Base-by-base conservation (phyloP, 2,329 filamentous ascomycete genomes). In the Aureobasidium sp. region DNA sequence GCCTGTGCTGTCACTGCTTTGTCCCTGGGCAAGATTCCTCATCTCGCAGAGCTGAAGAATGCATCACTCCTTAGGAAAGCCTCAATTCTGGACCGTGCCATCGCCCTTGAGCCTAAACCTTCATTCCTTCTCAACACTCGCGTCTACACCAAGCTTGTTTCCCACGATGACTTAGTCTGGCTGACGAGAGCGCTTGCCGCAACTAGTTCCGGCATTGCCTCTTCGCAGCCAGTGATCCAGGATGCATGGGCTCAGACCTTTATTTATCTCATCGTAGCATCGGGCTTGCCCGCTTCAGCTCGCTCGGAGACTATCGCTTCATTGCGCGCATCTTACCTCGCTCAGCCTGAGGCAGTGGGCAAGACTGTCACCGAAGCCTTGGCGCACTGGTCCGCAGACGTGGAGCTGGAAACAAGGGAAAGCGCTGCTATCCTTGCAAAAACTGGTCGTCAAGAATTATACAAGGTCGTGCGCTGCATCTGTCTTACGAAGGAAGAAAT, bases 51-150 rank as follows among this genome's bases (percentile, higher is more conserved):
- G 32, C 72, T 81, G 12, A 79, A 83, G 48, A 75, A 78, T 60
- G 70, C 79, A 37, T 64, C 77, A 3, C 67, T 84, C 30, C 67
- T 79, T 19, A 85, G 86, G 62, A 84, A 83, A 61, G 76, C 80
- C 21, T 74, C 80, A 25, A 71, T 90, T 22, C 67, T 78, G 21
- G 79, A 82, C 45, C 83, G 88, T 61, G 81, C 81, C 10, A 75
- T 95, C 56, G 76, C 77, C 2, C 68, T 83, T 32, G 82, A 84
- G n/a, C 83, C 88, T 0, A 95, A 95, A 66, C 84, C 87, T 12
- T 95, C 91, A 0, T 93, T 95, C 66, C 73, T 97, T 17, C 76
- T 97, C 5, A 95, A 88, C 62, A 79, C 86, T 29, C 85, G 87
- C 57, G 81, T 95, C 4, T 97, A 93, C 69, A 83, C 84, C 32